These are phyloP conservation scores for Coniosporium uncinatum DNA, from an alignment of 2,329 filamentous ascomycete genomes.

Conservation along the genomic window DNA sequence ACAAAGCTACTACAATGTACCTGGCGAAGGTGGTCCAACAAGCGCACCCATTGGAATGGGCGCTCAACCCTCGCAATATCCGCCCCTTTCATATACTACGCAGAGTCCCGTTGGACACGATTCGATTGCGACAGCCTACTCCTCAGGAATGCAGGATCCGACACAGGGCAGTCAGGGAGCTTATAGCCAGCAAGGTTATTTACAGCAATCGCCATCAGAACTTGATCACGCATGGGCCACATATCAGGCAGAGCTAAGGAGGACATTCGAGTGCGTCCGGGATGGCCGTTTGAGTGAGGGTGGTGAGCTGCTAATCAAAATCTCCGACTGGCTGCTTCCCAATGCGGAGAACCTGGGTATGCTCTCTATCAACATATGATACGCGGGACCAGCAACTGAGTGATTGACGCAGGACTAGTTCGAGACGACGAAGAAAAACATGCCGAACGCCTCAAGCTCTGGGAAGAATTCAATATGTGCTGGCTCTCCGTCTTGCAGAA, in stretches of 20 bases:
- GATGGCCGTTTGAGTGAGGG: constrained; percentile 56
- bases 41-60: constrained; percentile 52
- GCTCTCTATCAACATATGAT: too few species aligned
- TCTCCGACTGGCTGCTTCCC: constrained; percentile 61
- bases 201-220: constrained; percentile 25
- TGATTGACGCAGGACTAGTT: constrained; percentile 62
- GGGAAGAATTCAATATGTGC: constrained; percentile 91
- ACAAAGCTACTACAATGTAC: constrained; percentile 65
- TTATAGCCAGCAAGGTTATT: constrained; percentile 17
- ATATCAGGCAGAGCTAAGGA: constrained; percentile 49
- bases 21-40: constrained; percentile 52
- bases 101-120: constrained; percentile 50
- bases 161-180: constrained; percentile 32
- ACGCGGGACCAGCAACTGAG: constrained; percentile 25
- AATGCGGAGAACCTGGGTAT: constrained; percentile 64
- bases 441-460: constrained; percentile 73
- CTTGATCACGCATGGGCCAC: constrained; percentile 59
- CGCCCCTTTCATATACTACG: constrained; percentile 52
- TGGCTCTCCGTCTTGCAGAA: constrained; percentile 83
- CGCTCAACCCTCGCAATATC: constrained; percentile 55
- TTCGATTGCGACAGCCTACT: constrained; percentile 43
- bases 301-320: constrained; percentile 49
- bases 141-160: constrained; percentile 46
- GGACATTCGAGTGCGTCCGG: constrained; percentile 67
- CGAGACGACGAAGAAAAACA: constrained; percentile 76